phyloP scores from a whole-genome alignment of 768 basidiomycete genomes.

The Psilocybe azurescens region DNA sequence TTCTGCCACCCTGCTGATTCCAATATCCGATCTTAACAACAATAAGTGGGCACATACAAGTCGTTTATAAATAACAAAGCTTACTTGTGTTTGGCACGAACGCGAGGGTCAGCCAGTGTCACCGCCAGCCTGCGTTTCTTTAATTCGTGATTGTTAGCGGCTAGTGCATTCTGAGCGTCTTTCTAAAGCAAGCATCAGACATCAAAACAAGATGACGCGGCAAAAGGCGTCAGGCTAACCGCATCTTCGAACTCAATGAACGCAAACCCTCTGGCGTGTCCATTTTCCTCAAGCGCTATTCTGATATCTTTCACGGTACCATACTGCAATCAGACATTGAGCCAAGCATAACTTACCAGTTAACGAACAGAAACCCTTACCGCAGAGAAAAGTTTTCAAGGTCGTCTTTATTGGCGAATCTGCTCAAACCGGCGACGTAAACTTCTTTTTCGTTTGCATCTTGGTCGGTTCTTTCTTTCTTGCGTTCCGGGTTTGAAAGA shows the following conservation, averaged over 20 bases:
- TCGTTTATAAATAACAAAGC: conserved; percentile 19
- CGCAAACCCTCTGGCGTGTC: conserved; percentile 82
- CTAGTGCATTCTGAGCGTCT: conserved; percentile 71
- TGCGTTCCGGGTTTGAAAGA: conserved; percentile 90
- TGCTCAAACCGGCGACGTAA: conserved; percentile 87
- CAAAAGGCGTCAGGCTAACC: conserved; percentile 44
- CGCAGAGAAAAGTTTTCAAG: conserved; percentile 75
- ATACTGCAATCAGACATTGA: conserved; percentile 53
- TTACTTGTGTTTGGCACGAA: conserved; percentile 58
- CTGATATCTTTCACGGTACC: conserved; percentile 84
- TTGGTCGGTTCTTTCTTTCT: conserved; percentile 88
- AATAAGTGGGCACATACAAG: background rate
- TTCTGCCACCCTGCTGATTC: conserved; percentile 60
- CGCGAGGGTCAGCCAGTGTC: conserved; percentile 80
- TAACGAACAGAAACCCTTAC: conserved; percentile 45
- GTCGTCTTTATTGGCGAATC: conserved; percentile 77
- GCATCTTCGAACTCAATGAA: conserved; percentile 91
- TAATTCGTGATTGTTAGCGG: conserved; percentile 85
- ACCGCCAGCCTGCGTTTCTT: conserved; percentile 92
- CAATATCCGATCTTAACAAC: conserved; percentile 50
- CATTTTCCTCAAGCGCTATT: conserved; percentile 73
- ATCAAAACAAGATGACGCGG: background rate
- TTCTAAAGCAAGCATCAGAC: conserved; percentile 45
- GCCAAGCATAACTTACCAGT: too few relatives aligned
- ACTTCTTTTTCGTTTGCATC: conserved; percentile 85